Base-by-base conservation (phyloP, 805 yeast genomes). In the Peterozyma toletana region DNA sequence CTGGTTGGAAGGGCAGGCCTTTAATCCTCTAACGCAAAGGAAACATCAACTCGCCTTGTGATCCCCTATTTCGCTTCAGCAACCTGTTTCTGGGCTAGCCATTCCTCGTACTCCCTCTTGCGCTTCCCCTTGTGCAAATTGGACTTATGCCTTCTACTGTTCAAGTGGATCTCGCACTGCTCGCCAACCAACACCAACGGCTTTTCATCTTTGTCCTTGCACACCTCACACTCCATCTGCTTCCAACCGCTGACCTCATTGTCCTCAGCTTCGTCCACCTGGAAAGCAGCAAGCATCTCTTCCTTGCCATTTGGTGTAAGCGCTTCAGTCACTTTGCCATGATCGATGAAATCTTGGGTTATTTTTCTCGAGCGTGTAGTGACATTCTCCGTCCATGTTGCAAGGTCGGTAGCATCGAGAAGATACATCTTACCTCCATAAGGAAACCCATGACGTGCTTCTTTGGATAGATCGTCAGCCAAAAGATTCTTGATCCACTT, bases 401-500 rank as follows among this genome's bases (percentile, higher is more conserved):
- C 29, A 40, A 91, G 59, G 58, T 88, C 83, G 0, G 93, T 77
- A 1, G 98, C 91, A 64, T 93, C 85, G 5, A 90, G 60, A 0
- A 88, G 54, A 48, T 75, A 86, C 5, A 86, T 56, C 35, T 76
- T 72, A 0, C 88, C 88, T 1, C 86, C 86, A 40, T 80, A 68
- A 30, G 72, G 59, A 56, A 65, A 77, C 17, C 62, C 57, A 45
- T 68, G 71, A 14, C 67, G 49, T 0, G 62, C 51, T 49, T 78
- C 85, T 42, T 68, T 68, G 15, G 61, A 58, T 15, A 82, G 58
- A 59, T 83, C 89, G 0, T 80, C 77, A 0, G 81, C 70, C 11
- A 93, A 62, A 46, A 79, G 68, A 51, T 83, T 86, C 40, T 74
- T 72, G 48, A 93, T 89, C 97, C 98, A 93, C 58, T 88, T 89